Evolutionary conservation across 1,284 basidiomycete genomes (phyloP), one percentile per base, ranked within the genome.

Genomic region (Marasmius sp.): DNA sequence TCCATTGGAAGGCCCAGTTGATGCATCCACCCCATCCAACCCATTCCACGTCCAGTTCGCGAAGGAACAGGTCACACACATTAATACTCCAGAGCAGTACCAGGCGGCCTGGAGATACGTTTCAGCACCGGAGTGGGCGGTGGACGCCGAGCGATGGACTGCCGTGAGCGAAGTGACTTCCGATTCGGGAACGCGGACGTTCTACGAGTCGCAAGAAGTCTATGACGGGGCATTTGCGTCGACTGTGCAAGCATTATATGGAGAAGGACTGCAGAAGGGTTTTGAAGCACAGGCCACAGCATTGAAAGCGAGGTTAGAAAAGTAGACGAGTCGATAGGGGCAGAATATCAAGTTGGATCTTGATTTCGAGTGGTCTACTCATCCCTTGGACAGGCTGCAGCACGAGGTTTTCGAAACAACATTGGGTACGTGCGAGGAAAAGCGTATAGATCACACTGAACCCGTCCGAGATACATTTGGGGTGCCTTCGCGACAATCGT

Each of bases 161-260:
- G 27, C 27, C 27, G 27, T 27, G 27, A 27, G 27, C 27, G 27
- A 27, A 27, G 71, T 67, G 52, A 41, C 72, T 53, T 72, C 71
- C 60, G 61, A 57, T 37, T 63, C 68, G 10, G 64, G 61, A 12
- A 66, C 69, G n/a, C 59, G 66, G 61, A 71, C 70, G 50, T 70
- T 68, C 43, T 74, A 73, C 57, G 73, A 75, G 64, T 67, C 70
- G 57, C 57, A 66, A 53, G 72, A 74, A 58, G 66, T 67, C 11
- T 73, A 66, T 55, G 60, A 61, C 52, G 70, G 69, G 11, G 58
- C 65, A 18, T 53, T 69, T 43, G 68, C 68, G 27, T 57, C 62
- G 27, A 61, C 67, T 0, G 65, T 71, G 36, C 62, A 69, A 18
- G 57, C 52, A 36, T 37, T 71, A 48, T 67, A 68, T 47, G 66